Evolutionary conservation across 2,329 filamentous ascomycete genomes (phyloP).

Genomic region (Fusarium concolor): DNA sequence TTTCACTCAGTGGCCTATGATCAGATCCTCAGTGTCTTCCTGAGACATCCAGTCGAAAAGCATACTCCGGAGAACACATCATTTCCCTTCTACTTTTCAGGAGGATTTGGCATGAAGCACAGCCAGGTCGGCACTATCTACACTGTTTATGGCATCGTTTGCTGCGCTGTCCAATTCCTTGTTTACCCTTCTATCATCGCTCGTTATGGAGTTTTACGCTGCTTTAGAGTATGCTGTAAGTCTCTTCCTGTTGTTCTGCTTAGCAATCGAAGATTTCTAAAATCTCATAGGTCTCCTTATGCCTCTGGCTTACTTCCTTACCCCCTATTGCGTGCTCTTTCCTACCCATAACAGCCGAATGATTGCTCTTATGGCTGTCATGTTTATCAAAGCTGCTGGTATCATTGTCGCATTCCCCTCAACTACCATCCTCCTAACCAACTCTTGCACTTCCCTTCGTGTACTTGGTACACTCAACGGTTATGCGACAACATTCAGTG

Average conservation of each 20-base stretch:
- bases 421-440: slow-evolving; percentile 89
- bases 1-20: slow-evolving; percentile 88
- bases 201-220: slow-evolving; percentile 78
- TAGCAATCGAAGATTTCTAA: background rate
- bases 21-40: slow-evolving; percentile 87
- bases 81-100: slow-evolving; percentile 83
- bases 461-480: slow-evolving; percentile 92
- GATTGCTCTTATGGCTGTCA: slow-evolving; percentile 71
- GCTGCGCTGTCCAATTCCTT: slow-evolving; percentile 86
- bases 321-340: slow-evolving; percentile 81
- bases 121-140: slow-evolving; percentile 86
- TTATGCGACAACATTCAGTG: slow-evolving; percentile 84
- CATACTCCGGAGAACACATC: slow-evolving; percentile 68
- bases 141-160: slow-evolving; percentile 82
- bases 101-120: slow-evolving; percentile 81
- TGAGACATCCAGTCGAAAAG: slow-evolving; percentile 76
- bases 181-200: slow-evolving; percentile 82
- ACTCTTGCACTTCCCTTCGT: slow-evolving; percentile 77
- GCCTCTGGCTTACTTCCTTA: slow-evolving; percentile 82
- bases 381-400: slow-evolving; percentile 79
- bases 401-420: slow-evolving; percentile 91
- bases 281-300: slow-evolving; percentile 67
- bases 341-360: slow-evolving; percentile 62
- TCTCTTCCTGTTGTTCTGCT: background rate
- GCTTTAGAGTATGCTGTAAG: slow-evolving; percentile 73